Evolutionary conservation across 306 rosid species (phyloP), one percentile per base, ranked within the genome.

Genomic region (Boehmeria nivea): DNA sequence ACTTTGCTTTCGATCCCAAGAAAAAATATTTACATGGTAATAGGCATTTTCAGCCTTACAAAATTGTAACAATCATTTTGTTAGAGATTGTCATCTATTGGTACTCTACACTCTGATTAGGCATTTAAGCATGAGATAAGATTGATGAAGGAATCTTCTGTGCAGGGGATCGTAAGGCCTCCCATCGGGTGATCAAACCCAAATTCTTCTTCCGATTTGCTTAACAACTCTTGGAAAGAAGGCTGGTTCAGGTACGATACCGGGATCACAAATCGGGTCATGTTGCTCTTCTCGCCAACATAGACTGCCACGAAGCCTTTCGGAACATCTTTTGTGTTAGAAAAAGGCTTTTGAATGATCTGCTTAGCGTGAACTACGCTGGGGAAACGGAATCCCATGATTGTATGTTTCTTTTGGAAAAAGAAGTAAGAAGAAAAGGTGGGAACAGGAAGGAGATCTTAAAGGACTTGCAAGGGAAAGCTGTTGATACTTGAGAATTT

Each of bases 101-200:
- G n/a, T n/a, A n/a, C n/a, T n/a, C n/a, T n/a, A n/a, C n/a, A n/a
- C n/a, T n/a, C n/a, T n/a, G n/a, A n/a, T n/a, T n/a, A n/a, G n/a
- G n/a, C n/a, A n/a, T n/a, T n/a, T 11, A 25, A 64, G 46, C 18
- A 26, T 54, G 64, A 61, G 52, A 27, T 45, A 17, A 47, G 57
- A 49, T 47, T 11, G 20, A 47, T 7, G 36, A 60, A 60, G 47
- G 11, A 28, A 11, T 60, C 55, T 20, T 65, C 68, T 6, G n/a
- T 66, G 54, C 72, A 72, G 15, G 72, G 68, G 24, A 72, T 59
- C 5, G 72, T 70, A 34, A 70, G 55, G 20, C 59, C 69, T 0
- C 70, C 59, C 60, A 21, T 62, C 2, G 69, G 65, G 37, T 63
- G 70, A 4, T 38, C 46, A 12, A 22, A 51, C 39, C 65, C 65